A percentile compares a stretch with the other conserved stretches of the same genome.
These are phyloP conservation scores for Cyclostephanos tholiformis DNA, from an alignment of 108 stramenopile species.

Conservation along the genomic window DNA sequence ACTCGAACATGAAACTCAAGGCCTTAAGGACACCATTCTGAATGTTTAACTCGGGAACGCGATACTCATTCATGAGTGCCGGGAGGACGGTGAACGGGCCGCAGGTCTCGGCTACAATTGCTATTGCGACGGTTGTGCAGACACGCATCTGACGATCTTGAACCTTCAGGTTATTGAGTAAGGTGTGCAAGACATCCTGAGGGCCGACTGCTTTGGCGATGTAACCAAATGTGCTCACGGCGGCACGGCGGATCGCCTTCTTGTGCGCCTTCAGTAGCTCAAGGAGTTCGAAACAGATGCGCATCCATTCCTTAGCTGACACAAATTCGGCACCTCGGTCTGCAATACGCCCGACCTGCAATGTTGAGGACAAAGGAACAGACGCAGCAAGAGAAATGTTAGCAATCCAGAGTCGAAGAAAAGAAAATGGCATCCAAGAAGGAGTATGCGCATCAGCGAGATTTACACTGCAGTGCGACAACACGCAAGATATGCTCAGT, in stretches of 20 bases:
- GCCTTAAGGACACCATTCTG: slow-evolving; percentile 99
- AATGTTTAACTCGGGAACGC: slow-evolving; percentile 98
- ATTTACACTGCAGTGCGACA: slow-evolving; percentile 1
- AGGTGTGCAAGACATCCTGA: slow-evolving; percentile 97
- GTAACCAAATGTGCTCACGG: slow-evolving; percentile 99
- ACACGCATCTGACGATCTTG: slow-evolving; percentile 99
- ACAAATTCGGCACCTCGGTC: slow-evolving; percentile 98
- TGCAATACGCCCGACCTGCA: slow-evolving; percentile 94
- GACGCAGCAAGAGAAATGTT: slow-evolving; percentile 41
- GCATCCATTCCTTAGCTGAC: slow-evolving; percentile 99
- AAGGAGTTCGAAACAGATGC: slow-evolving; percentile 98
- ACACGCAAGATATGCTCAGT: slow-evolving; percentile 10
- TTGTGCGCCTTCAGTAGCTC: slow-evolving; percentile 99
- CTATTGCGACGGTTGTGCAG: slow-evolving; percentile 99
- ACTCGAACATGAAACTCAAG: slow-evolving; percentile 99
- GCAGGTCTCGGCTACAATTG: slow-evolving; percentile 99
- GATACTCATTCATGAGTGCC: slow-evolving; percentile 99
- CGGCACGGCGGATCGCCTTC: slow-evolving; percentile 96
- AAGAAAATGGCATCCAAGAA: slow-evolving; percentile 12
- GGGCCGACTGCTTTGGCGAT: slow-evolving; percentile 99
- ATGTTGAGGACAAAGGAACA: slow-evolving; percentile 5
- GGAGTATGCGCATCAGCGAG: slow-evolving; percentile 14
- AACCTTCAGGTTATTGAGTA: slow-evolving; percentile 98
- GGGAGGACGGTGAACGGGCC: slow-evolving; percentile 99
- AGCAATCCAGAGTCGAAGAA: slow-evolving; percentile 43